phyloP scores from a whole-genome alignment of 169 alveolate genomes.

The Besnoitia besnoiti region DNA sequence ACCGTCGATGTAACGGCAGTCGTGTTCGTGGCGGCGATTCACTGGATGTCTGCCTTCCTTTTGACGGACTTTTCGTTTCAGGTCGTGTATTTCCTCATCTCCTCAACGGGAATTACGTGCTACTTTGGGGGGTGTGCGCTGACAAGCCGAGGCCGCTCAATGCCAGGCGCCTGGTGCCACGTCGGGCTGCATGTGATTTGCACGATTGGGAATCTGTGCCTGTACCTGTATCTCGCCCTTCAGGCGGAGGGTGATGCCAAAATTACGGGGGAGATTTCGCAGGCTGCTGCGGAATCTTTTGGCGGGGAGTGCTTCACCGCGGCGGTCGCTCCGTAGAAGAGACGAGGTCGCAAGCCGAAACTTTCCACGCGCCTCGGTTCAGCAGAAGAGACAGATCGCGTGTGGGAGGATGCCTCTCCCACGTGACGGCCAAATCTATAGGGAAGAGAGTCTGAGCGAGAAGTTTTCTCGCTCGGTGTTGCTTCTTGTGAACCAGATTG shows the following conservation, averaged over 20 bases:
- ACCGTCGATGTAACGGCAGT: constrained; percentile 10
- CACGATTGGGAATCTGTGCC: background rate
- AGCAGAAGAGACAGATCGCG: background rate
- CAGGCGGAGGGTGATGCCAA: background rate
- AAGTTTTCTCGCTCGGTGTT: no score
- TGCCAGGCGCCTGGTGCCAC: constrained; percentile 26
- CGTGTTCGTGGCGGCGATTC: background rate
- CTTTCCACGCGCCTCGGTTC: background rate
- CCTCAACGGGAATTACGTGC: background rate
- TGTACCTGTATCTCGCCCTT: background rate
- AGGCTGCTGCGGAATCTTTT: background rate
- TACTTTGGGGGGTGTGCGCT: background rate
- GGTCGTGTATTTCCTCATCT: background rate
- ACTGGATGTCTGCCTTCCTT: background rate
- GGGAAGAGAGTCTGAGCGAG: no score
- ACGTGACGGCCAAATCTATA: background rate
- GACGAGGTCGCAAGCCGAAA: background rate
- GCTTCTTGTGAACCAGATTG: no score
- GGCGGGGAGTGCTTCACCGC: background rate
- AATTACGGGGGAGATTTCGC: background rate
- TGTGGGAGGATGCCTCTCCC: background rate
- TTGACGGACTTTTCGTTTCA: background rate
- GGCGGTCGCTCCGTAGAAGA: background rate
- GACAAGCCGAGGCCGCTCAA: background rate
- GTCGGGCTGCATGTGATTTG: constrained; percentile 3